Evolutionary conservation across 2,329 filamentous ascomycete genomes (phyloP).

Genomic region (Penicillium sp.): DNA sequence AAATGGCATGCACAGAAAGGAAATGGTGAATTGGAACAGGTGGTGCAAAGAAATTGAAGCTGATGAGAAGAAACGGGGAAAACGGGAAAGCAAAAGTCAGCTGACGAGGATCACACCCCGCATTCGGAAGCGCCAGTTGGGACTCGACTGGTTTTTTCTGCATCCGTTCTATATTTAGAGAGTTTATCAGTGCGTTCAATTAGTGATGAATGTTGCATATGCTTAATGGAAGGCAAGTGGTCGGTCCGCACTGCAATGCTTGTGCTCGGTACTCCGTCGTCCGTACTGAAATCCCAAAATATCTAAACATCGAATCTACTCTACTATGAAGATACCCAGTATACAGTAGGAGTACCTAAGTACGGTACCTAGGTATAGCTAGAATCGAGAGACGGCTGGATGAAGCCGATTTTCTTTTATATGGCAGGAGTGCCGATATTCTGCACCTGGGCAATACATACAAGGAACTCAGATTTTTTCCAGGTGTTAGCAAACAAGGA

Average conservation of each 20-base stretch:
- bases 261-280: neutral
- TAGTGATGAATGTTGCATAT: neutral
- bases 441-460: neutral
- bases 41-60: neutral
- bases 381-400: neutral
- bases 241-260: neutral
- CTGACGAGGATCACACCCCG: constrained; percentile 10
- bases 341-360: neutral
- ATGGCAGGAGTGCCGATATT: neutral
- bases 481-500: neutral
- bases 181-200: neutral
- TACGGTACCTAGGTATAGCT: neutral
- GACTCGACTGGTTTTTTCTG: neutral
- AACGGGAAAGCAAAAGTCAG: constrained; percentile 4
- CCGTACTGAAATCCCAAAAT: neutral
- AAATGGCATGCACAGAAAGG: constrained; percentile 5
- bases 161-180: neutral
- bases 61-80: constrained; percentile 1
- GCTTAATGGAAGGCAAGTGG: neutral
- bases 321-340: neutral
- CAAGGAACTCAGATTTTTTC: constrained; percentile 3
- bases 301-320: too few relatives aligned
- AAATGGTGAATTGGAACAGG: neutral
- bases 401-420: neutral
- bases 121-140: constrained; percentile 12